A percentile compares a stretch with the other conserved stretches of the same genome.
Evolutionary conservation across 345 rosid genomes (phyloP).

Genomic region (Euphorbia peplus): DNA sequence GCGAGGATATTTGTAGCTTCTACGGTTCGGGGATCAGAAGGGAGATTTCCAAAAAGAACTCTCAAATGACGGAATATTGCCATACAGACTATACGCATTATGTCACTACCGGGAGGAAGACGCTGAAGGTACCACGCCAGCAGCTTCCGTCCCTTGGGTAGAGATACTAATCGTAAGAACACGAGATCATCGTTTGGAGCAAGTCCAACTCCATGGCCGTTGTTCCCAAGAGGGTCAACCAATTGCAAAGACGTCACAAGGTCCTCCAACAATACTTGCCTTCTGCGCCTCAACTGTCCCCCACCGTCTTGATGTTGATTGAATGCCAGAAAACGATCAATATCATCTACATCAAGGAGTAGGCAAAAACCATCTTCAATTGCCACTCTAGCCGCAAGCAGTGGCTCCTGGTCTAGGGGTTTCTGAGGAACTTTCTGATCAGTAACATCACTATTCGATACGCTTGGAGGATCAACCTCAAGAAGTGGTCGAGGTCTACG

Average conservation of each 20-base stretch:
- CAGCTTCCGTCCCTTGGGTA: conserved; percentile 91
- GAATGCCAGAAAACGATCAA: conserved; percentile 77
- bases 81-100: conserved; percentile 84
- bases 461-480: conserved; percentile 77
- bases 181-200: conserved; percentile 66
- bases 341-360: conserved; percentile 90
- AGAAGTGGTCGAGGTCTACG: conserved; percentile 99
- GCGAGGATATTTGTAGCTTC: conserved; percentile 66
- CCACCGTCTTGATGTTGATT: conserved; percentile 86
- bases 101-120: conserved; percentile 62
- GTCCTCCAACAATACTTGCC: conserved; percentile 70
- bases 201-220: conserved; percentile 48
- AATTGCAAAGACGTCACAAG: conserved; percentile 84
- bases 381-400: conserved; percentile 94
- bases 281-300: conserved; percentile 58
- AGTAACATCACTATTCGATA: conserved; percentile 36
- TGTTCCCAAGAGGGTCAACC: conserved; percentile 76
- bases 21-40: conserved; percentile 54
- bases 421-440: conserved; percentile 66
- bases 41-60: conserved; percentile 70
- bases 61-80: conserved; percentile 90
- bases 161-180: conserved; percentile 72
- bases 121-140: conserved; percentile 79
- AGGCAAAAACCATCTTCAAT: conserved; percentile 90
- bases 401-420: conserved; percentile 91